Base-by-base conservation (phyloP, 1,284 basidiomycete species). In the Microbotryum silenes-acaulis region DNA sequence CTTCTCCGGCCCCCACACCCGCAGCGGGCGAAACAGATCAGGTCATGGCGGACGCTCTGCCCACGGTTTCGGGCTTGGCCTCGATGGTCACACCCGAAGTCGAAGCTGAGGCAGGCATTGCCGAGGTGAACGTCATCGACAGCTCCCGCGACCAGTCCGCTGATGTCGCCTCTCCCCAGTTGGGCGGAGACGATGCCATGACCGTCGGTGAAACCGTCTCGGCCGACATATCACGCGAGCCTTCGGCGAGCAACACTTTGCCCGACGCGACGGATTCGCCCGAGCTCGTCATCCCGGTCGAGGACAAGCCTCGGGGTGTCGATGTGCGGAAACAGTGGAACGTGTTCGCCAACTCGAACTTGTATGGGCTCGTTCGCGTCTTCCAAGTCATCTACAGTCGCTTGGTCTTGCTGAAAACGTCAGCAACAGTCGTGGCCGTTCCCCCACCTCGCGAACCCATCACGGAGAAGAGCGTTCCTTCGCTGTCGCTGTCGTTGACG, bases 291-390 rank as follows among this genome's bases (percentile, higher is more conserved):
- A 71, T 66, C 18, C 61, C 74, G 14, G 73, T 76, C 62, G 75
- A 76, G 10, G 75, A 75, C 27, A 74, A 75, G 56, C 76, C 76
- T 63, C 73, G 75, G 53, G 52, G 57, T 21, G 62, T 69, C 10
- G 63, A 60, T 20, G 56, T 31, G 61, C 63, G 66, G 44, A 51
- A 52, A 25, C 48, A 57, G 9, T 71, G 75, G 63, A 81, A 80
- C 44, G 91, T 97, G 77, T 97, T 96, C 77, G 84, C 85, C 69
- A 94, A 97, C 77, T 91, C 89, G 62, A 87, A 90, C 49, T 90
- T 92, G 75, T 98, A 97, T 78, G 87, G 89, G 21, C 77, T 97
- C 63, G 75, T 97, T 70, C 85, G 94, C 54, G 78, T 97, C 57
- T 75, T 96, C 48, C 89, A 94, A 84, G 91, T 91, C 46, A 77